phyloP scores from a whole-genome alignment of 495 filamentous ascomycete genomes.

The Neurospora sp. region DNA sequence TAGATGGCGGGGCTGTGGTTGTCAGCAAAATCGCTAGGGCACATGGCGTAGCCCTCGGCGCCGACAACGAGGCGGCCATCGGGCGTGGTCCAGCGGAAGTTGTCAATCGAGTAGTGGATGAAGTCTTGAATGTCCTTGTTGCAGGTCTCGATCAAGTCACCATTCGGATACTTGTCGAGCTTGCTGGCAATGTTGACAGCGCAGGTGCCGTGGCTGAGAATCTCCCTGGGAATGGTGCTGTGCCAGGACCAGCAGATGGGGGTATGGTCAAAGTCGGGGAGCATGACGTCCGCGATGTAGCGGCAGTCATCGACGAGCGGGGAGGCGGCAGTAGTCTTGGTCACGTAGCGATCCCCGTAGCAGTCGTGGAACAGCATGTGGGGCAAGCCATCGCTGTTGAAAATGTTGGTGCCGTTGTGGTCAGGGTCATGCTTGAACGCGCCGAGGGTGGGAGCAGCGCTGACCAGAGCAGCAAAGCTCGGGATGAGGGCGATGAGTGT shows the following conservation, averaged over 20 bases:
- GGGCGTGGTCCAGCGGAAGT: neutral
- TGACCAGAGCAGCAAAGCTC: neutral
- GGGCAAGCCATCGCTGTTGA: neutral
- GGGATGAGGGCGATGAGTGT: neutral
- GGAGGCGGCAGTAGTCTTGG: neutral
- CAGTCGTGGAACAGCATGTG: neutral
- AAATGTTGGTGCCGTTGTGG: neutral
- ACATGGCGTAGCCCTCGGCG: neutral
- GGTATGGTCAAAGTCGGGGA: neutral
- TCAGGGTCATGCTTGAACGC: neutral
- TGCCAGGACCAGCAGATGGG: neutral
- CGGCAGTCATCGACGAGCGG: neutral
- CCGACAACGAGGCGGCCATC: neutral
- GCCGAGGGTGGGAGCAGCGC: neutral
- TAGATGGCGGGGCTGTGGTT: neutral
- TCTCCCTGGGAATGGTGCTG: neutral
- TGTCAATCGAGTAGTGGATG: neutral
- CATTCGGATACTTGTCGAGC: neutral
- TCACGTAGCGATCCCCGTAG: neutral
- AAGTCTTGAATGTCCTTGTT: neutral
- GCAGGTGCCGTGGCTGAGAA: neutral
- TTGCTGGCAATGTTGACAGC: neutral
- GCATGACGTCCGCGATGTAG: neutral
- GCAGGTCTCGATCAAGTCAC: neutral
- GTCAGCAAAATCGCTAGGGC: neutral